These are phyloP conservation scores for Tulasnella calospora DNA, from an alignment of 768 basidiomycete genomes.

Conservation along the genomic window DNA sequence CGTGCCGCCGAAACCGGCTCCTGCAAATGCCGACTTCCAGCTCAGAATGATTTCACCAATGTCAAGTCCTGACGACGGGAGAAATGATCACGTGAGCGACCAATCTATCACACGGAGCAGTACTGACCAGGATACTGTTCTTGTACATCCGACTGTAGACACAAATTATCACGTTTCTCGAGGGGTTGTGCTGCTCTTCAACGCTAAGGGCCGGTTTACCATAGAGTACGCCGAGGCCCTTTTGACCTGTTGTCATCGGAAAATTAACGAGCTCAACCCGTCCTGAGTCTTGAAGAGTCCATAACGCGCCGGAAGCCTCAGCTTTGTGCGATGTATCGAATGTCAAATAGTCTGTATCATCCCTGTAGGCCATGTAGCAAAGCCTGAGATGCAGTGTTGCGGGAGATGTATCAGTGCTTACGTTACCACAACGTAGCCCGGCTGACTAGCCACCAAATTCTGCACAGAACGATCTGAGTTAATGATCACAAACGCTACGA, in stretches of 20 bases:
- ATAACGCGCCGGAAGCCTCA: not conserved
- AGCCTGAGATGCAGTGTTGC: not conserved
- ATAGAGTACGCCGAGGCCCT: not conserved
- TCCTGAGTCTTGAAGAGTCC: not conserved
- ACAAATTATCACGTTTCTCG: not conserved
- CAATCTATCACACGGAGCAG: not conserved
- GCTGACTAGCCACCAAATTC: not conserved
- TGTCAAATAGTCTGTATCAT: not conserved
- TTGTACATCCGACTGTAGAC: not conserved
- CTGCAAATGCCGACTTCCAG: not conserved
- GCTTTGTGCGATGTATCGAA: not conserved
- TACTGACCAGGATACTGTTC: not conserved
- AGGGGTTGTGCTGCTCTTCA: not conserved
- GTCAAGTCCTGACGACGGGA: not conserved
- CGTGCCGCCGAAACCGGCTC: not conserved
- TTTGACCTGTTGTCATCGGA: not conserved
- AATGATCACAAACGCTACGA: no score
- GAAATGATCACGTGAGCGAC: not conserved
- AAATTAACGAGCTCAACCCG: not conserved
- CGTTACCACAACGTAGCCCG: not conserved
- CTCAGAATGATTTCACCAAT: not conserved
- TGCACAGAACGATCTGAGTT: not conserved
- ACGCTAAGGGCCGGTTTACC: not conserved
- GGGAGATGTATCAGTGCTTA: not conserved
- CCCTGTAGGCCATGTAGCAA: not conserved